These are phyloP conservation scores for Trichoderma polysporum DNA, from an alignment of 2,329 filamentous ascomycete genomes.

Conservation along the genomic window DNA sequence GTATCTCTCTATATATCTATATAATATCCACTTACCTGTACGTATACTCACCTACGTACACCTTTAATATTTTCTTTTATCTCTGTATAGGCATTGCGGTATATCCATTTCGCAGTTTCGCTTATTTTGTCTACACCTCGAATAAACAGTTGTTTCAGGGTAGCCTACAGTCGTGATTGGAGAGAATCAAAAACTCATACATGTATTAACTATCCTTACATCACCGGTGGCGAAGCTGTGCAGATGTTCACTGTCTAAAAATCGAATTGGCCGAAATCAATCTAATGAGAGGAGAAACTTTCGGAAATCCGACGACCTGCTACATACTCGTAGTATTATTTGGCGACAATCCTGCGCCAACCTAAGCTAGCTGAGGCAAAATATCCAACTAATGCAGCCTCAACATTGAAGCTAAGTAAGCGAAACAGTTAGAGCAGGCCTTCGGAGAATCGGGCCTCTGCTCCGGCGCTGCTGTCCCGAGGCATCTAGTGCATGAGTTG, in stretches of 20 bases:
- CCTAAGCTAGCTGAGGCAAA: not conserved
- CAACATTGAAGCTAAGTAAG: too few species aligned
- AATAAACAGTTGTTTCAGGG: too few species aligned
- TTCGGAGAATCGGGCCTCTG: constrained; percentile 8
- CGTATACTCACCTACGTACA: too few species aligned
- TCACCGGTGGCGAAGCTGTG: not conserved
- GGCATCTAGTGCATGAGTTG: constrained; percentile 23
- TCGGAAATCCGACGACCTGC: not conserved
- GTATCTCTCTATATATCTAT: too few species aligned
- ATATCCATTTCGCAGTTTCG: too few species aligned
- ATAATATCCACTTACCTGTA: too few species aligned
- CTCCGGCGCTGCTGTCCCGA: constrained; percentile 4
- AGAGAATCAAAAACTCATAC: too few species aligned
- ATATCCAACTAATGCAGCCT: not conserved
- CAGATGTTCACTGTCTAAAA: not conserved
- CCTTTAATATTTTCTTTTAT: too few species aligned
- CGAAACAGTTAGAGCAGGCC: not conserved
- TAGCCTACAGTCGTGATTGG: too few species aligned
- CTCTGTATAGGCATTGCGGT: too few species aligned
- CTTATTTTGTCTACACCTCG: too few species aligned
- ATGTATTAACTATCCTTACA: too few species aligned
- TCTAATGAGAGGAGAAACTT: not conserved
- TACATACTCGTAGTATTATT: not conserved
- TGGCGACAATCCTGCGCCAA: not conserved
- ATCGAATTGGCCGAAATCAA: not conserved